Conservation (phyloP, 176 grass and related monocot species). For the Carex myosuroides region DNA sequence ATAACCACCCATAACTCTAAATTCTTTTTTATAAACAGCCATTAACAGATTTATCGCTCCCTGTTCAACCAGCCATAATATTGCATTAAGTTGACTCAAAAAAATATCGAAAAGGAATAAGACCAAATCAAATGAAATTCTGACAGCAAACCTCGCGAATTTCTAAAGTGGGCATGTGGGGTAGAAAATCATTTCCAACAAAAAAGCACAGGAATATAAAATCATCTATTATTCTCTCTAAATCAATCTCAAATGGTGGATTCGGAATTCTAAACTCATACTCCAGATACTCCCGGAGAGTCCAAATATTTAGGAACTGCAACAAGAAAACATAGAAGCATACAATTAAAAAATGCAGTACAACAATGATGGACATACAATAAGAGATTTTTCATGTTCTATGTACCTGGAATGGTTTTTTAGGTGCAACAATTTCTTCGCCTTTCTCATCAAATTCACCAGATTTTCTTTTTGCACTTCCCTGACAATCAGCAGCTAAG, state of each 20-base stretch:
- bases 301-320: conserved; percentile 99
- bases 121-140: conserved; percentile 17
- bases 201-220: conserved; percentile 99
- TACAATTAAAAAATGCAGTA: conserved; percentile 6
- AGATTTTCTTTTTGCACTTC: conserved; percentile 90
- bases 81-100: neutral
- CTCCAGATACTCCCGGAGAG: conserved; percentile 86
- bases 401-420: conserved; percentile 93
- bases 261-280: conserved; percentile 95
- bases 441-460: conserved; percentile 94
- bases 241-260: conserved; percentile 70
- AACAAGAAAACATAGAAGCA: neutral
- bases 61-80: conserved; percentile 31
- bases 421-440: conserved; percentile 42
- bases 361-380: neutral
- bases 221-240: conserved; percentile 96
- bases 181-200: conserved; percentile 99
- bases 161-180: conserved; percentile 96
- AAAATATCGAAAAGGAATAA: conserved; percentile 6
- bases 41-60: conserved; percentile 99
- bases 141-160: conserved; percentile 81
- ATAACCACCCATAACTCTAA: conserved; percentile 79
- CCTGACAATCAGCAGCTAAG: conserved; percentile 87
- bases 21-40: conserved; percentile 95
- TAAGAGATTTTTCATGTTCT: neutral